Conservation (phyloP, 169 alveolate genomes). For the Eimeria praecox region DNA sequence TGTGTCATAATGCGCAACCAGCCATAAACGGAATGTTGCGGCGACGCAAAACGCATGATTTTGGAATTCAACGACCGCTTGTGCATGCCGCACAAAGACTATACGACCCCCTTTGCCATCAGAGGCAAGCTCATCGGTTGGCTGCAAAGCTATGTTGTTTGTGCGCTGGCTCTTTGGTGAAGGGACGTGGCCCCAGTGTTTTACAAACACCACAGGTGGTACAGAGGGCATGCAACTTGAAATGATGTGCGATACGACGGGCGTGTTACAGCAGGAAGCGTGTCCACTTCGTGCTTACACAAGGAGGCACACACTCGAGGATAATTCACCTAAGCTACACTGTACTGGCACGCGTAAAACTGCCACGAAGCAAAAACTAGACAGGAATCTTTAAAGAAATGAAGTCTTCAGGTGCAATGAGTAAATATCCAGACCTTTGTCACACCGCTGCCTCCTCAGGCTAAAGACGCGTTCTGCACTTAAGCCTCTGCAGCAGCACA, state of each 20-base stretch:
- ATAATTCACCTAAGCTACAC: neutral
- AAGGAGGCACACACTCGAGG: neutral
- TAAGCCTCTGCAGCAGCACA: neutral
- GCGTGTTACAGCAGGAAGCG: neutral
- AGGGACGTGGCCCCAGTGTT: neutral
- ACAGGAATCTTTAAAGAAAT: neutral
- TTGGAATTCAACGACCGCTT: neutral
- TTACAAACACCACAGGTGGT: neutral
- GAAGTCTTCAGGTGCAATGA: neutral
- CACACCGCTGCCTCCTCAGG: neutral
- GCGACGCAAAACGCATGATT: neutral
- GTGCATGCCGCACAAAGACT: neutral
- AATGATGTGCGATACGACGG: neutral
- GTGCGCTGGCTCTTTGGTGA: neutral
- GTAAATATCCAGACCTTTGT: neutral
- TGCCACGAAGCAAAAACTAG: neutral
- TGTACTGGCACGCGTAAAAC: neutral
- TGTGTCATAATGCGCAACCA: neutral
- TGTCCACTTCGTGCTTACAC: neutral
- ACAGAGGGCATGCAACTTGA: neutral
- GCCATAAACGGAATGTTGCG: neutral
- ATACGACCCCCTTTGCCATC: neutral
- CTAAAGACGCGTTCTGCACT: neutral
- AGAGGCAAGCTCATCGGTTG: neutral
- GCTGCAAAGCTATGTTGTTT: neutral